Conservation (phyloP, 257 asterid genomes). For the Capsicum pubescens region DNA sequence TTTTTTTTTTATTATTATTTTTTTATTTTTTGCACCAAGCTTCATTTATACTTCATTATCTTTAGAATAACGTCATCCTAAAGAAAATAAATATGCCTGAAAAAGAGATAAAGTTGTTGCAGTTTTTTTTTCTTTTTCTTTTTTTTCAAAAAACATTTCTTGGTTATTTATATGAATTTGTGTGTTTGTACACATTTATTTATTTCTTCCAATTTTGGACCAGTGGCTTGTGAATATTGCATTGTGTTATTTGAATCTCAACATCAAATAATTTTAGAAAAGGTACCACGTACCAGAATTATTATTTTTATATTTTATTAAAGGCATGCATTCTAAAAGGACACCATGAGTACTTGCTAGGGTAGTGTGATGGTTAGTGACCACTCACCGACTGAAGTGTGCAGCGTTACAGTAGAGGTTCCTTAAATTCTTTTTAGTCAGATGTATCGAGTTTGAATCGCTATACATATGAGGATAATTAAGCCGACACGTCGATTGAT, state of each 20-base stretch:
- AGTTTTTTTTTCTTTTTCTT: not conserved
- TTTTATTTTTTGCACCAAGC: not conserved
- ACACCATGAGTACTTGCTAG: not conserved
- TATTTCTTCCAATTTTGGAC: not conserved
- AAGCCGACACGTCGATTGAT: not conserved
- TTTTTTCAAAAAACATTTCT: not conserved
- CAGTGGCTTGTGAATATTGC: not conserved
- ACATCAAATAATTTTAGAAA: not conserved
- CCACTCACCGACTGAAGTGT: not conserved
- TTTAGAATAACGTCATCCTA: constrained; percentile 10
- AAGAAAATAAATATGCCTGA: constrained; percentile 14
- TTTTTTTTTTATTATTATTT: not conserved
- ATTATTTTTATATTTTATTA: not conserved
- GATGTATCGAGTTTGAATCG: not conserved
- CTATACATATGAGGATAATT: not conserved
- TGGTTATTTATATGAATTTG: not conserved
- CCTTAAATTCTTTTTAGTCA: not conserved
- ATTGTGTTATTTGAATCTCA: not conserved
- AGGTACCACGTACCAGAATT: not conserved
- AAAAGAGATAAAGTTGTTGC: not conserved
- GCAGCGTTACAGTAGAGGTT: not conserved
- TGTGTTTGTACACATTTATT: not conserved
- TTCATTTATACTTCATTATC: not conserved
- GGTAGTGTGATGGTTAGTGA: not conserved
- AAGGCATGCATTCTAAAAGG: constrained; percentile 8